A percentile compares a stretch with the other conserved stretches of the same genome.
Conservation (phyloP, 2,329 filamentous ascomycete species). For the Nemania abortiva region DNA sequence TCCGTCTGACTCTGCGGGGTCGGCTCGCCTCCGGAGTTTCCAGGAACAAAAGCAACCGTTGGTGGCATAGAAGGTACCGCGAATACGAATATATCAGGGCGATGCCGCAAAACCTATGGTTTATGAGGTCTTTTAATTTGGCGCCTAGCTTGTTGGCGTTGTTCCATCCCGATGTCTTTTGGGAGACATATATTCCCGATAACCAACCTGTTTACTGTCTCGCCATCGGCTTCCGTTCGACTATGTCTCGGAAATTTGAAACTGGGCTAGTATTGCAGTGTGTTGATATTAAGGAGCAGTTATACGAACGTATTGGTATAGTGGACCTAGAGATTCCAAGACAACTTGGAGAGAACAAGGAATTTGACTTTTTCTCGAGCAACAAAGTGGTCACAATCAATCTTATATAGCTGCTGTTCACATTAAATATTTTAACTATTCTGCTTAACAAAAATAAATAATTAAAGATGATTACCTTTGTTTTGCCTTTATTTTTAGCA, state of each 20-base stretch:
- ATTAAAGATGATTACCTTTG: neutral
- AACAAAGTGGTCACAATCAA: neutral
- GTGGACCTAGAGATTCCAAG: neutral
- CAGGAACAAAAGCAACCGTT: neutral
- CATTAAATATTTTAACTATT: neutral
- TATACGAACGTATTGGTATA: constrained; percentile 1
- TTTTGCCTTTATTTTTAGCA: too few relatives aligned
- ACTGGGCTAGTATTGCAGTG: neutral
- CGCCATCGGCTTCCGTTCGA: neutral
- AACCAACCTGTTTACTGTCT: neutral
- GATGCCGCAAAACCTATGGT: constrained; percentile 1
- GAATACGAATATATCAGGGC: neutral
- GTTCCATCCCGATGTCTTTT: neutral
- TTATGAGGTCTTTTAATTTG: constrained; percentile 1
- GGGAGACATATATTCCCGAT: neutral
- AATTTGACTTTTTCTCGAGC: neutral
- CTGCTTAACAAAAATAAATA: neutral
- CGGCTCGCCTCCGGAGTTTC: constrained; percentile 4
- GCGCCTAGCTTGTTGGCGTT: neutral
- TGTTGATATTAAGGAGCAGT: constrained; percentile 9
- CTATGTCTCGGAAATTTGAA: neutral
- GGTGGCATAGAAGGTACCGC: neutral
- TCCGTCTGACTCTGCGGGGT: neutral
- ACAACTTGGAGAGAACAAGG: neutral
- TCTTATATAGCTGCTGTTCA: neutral